Percentiles rank a stretch among this genome's conserved stretches.
Evolutionary conservation across 352 stramenopile genomes (phyloP).

Genomic region (Pythium grandisporangium): DNA sequence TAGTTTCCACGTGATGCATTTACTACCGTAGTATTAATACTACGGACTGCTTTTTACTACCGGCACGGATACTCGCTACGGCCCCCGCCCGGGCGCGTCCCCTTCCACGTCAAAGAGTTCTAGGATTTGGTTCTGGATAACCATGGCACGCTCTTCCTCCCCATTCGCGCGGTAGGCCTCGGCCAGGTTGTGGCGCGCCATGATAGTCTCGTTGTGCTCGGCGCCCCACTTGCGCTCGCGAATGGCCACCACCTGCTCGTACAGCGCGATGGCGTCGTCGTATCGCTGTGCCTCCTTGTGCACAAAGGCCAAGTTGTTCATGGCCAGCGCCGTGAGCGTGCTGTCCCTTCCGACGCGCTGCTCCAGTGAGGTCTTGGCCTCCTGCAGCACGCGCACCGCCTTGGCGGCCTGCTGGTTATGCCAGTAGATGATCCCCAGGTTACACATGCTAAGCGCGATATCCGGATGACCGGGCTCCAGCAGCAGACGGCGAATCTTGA

Average conservation of each 20-base stretch:
- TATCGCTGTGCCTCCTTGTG: slow-evolving; percentile 70
- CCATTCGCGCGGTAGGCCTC: slow-evolving; percentile 69
- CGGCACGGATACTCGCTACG: neutral
- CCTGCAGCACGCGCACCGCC: slow-evolving; percentile 42
- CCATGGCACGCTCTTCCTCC: slow-evolving; percentile 67
- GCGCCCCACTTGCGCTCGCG: slow-evolving; percentile 49
- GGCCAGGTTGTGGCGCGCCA: slow-evolving; percentile 72
- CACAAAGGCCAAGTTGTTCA: slow-evolving; percentile 79
- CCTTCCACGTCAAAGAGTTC: slow-evolving; percentile 48
- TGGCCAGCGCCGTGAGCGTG: slow-evolving; percentile 60
- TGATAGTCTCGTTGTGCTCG: slow-evolving; percentile 75
- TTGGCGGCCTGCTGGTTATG: slow-evolving; percentile 75
- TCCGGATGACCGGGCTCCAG: slow-evolving; percentile 69
- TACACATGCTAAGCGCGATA: slow-evolving; percentile 75
- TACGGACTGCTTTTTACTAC: neutral
- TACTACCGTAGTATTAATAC: neutral
- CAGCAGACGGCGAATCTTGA: slow-evolving; percentile 62
- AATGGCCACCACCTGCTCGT: slow-evolving; percentile 52
- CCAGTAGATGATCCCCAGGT: slow-evolving; percentile 73
- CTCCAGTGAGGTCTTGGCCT: slow-evolving; percentile 53
- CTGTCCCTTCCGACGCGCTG: slow-evolving; percentile 43
- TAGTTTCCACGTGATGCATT: neutral
- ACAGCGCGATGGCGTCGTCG: slow-evolving; percentile 56
- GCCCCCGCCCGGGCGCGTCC: neutral
- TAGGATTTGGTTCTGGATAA: slow-evolving; percentile 75